These are phyloP conservation scores for Colletotrichum echinochloae DNA, from an alignment of 2,329 filamentous ascomycete genomes.

Conservation along the genomic window DNA sequence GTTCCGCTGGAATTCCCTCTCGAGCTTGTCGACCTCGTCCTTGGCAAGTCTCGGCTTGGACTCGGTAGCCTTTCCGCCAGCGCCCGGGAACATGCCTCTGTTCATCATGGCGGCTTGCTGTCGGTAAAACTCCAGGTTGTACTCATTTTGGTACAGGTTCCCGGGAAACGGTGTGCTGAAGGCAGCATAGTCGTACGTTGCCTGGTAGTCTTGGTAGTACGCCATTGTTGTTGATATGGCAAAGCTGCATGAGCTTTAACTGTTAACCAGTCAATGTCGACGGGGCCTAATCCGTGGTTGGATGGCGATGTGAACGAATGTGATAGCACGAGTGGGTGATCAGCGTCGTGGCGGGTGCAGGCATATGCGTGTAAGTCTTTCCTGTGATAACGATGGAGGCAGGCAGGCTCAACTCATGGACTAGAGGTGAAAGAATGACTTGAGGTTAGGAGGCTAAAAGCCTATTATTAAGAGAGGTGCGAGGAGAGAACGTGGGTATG, in stretches of 20 bases:
- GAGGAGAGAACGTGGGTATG: slow-evolving; percentile 47
- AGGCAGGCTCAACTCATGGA: slow-evolving; percentile 3
- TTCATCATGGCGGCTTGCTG: slow-evolving; percentile 41
- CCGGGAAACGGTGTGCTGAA: slow-evolving; percentile 28
- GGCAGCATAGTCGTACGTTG: slow-evolving; percentile 27
- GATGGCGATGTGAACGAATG: slow-evolving; percentile 16
- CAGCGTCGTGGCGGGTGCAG: not conserved
- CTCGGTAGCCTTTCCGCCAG: slow-evolving; percentile 53
- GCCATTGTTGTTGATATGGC: slow-evolving; percentile 26
- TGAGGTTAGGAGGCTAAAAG: slow-evolving; percentile 39
- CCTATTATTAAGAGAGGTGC: slow-evolving; percentile 42
- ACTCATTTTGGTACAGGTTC: slow-evolving; percentile 31
- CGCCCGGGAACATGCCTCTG: slow-evolving; percentile 18
- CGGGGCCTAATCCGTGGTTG: not conserved
- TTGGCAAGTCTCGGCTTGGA: slow-evolving; percentile 68
- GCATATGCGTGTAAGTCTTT: slow-evolving; percentile 16
- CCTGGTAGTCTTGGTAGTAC: slow-evolving; percentile 37
- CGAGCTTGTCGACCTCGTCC: slow-evolving; percentile 69
- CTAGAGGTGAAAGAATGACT: slow-evolving; percentile 41
- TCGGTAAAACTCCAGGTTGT: slow-evolving; percentile 15
- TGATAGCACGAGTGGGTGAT: slow-evolving; percentile 7
- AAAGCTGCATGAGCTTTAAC: slow-evolving; percentile 1
- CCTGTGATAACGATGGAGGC: slow-evolving; percentile 20
- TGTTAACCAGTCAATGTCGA: not conserved
- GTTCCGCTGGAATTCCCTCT: slow-evolving; percentile 72